Base-by-base conservation (phyloP, 345 rosid genomes). In the Anacardium occidentale region DNA sequence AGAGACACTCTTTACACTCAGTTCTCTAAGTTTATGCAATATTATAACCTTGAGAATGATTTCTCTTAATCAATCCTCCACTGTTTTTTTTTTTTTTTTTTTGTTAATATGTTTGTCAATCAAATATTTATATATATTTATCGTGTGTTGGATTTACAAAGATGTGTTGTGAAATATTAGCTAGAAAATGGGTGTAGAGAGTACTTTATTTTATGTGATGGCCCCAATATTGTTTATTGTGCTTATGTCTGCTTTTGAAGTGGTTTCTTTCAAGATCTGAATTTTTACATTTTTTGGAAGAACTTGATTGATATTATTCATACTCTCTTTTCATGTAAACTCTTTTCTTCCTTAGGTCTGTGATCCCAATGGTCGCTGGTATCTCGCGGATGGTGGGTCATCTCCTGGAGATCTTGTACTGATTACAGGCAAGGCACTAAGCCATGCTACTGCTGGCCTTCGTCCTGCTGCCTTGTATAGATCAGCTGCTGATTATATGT, bases 281-380 rank as follows among this genome's bases (percentile, higher is more conserved):
- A 59, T 12, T 58, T 25, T 40, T 9, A 44, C 20, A 14, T 40
- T 55, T 55, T 29, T 42, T 40, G 52, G 17, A 22, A 29, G 32
- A 22, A 25, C 47, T 25, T 48, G 47, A 70, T 58, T n/a, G 11
- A 3, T 10, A 5, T 53, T 74, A 9, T 53, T n/a, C 44, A 32
- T 68, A 54, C 7, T 55, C 29, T 69, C 57, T 32, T 71, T 70
- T 67, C 56, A 11, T 73, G 37, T 56, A 73, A 64, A 44, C 34
- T 72, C 60, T 67, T 74, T 76, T 80, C 34, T 64, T 62, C 75
- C 64, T 10, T 78, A 95, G 99, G 99, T 95, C 60, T 90, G 97
- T 82, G 99, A 95, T 72, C 97, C 97, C 72, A 89, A 92, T 75
- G 96, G 98, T 71, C 97, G 84, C 48, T 95, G 99, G 99, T 95